These are phyloP conservation scores for Phyllosticta capitalensis DNA, from an alignment of 2,329 filamentous ascomycete genomes.

Conservation along the genomic window DNA sequence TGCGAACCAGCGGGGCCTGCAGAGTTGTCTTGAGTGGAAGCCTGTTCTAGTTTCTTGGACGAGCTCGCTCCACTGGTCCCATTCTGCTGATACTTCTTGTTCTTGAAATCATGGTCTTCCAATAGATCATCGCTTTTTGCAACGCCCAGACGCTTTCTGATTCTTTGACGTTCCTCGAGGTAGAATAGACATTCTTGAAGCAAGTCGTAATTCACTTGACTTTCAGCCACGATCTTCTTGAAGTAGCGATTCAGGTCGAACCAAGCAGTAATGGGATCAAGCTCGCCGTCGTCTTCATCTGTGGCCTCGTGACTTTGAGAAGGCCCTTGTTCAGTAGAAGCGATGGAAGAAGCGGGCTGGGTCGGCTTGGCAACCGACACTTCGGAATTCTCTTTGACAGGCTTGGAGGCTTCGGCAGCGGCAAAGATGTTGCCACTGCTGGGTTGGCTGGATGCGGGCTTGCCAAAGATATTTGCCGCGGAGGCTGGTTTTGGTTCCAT, in stretches of 20 bases:
- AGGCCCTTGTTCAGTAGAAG: neutral
- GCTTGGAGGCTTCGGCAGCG: neutral
- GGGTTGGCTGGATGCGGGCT: neutral
- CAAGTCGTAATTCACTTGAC: neutral
- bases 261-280: neutral
- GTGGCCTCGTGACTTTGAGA: neutral
- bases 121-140: neutral
- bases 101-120: neutral
- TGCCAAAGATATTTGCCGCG: neutral
- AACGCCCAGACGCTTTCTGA: neutral
- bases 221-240: neutral
- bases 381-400: neutral
- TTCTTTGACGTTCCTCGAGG: neutral
- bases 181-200: neutral
- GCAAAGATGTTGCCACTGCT: neutral
- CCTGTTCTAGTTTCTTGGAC: conserved; percentile 1
- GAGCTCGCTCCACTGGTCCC: neutral
- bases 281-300: neutral
- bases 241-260: neutral
- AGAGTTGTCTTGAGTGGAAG: neutral
- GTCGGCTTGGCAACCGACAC: neutral
- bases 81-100: neutral
- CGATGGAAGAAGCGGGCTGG: neutral
- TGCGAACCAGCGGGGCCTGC: neutral
- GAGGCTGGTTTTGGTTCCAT: neutral